Conservation (phyloP, 106 monocot genomes). For the Allium cepa region DNA sequence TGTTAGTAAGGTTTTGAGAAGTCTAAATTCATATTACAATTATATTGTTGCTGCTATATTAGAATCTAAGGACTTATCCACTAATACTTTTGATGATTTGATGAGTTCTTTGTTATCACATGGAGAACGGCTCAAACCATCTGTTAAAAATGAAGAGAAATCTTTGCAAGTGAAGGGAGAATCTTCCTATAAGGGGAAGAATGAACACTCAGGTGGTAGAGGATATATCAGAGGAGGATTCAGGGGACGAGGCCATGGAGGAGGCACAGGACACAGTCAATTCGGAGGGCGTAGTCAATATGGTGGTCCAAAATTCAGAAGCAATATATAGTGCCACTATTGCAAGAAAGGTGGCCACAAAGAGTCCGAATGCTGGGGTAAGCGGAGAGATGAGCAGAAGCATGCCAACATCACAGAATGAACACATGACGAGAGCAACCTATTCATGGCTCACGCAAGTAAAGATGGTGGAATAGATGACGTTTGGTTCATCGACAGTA, state of each 20-base stretch:
- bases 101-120: conserved; percentile 1
- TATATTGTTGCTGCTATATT: too few relatives aligned
- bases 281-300: background rate
- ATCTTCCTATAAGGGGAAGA: background rate
- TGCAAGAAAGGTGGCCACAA: background rate
- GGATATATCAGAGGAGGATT: too few relatives aligned
- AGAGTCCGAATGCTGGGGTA: background rate
- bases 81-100: too few relatives aligned
- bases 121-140: background rate
- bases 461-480: background rate
- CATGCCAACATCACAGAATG: background rate
- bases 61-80: too few relatives aligned
- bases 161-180: background rate
- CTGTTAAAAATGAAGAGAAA: background rate
- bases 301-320: background rate
- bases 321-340: background rate
- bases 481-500: background rate
- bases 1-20: too few relatives aligned
- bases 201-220: background rate
- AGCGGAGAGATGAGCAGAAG: too few relatives aligned
- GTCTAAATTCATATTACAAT: too few relatives aligned
- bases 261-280: background rate
- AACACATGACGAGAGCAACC: background rate
- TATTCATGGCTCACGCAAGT: background rate
- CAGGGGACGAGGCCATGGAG: background rate